Evolutionary conservation across 2,329 filamentous ascomycete species (phyloP).

Genomic region (Calonectria hongkongensis): DNA sequence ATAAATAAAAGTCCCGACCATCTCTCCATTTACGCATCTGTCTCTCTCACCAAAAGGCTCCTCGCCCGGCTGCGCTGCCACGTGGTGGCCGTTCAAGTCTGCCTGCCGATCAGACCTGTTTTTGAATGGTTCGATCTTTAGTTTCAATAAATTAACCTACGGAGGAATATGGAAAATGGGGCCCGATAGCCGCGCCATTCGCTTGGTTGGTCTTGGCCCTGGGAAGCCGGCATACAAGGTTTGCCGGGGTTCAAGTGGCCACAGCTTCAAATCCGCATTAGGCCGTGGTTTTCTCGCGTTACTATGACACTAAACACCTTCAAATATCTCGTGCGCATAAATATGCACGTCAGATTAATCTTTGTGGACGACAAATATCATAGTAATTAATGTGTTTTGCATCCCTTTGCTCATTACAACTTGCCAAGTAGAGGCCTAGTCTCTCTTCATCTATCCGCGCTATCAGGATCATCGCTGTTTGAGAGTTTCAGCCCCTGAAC

Average conservation of each 20-base stretch:
- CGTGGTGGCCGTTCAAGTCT: conserved; percentile 9
- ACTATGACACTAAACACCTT: background rate
- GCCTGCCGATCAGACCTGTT: conserved; percentile 14
- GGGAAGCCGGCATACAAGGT: conserved; percentile 18
- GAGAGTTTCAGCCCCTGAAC: conserved; percentile 19
- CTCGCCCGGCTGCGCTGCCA: conserved; percentile 13
- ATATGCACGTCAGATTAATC: background rate
- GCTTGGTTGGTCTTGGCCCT: background rate
- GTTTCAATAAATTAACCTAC: background rate
- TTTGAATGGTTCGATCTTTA: conserved; percentile 1
- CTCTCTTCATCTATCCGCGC: background rate
- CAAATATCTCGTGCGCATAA: background rate
- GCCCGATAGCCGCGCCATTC: conserved; percentile 11
- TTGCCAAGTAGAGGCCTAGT: background rate
- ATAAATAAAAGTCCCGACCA: background rate
- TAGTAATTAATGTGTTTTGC: background rate
- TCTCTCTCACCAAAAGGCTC: background rate
- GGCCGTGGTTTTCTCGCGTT: background rate
- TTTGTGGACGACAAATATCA: background rate
- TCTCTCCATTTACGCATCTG: background rate
- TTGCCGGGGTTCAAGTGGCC: background rate
- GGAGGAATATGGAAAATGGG: background rate
- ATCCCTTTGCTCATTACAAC: background rate
- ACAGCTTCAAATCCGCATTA: background rate
- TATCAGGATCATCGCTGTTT: conserved; percentile 2